Evolutionary conservation across 805 yeast genomes (phyloP).

Genomic region (Candida endomychidarum): DNA sequence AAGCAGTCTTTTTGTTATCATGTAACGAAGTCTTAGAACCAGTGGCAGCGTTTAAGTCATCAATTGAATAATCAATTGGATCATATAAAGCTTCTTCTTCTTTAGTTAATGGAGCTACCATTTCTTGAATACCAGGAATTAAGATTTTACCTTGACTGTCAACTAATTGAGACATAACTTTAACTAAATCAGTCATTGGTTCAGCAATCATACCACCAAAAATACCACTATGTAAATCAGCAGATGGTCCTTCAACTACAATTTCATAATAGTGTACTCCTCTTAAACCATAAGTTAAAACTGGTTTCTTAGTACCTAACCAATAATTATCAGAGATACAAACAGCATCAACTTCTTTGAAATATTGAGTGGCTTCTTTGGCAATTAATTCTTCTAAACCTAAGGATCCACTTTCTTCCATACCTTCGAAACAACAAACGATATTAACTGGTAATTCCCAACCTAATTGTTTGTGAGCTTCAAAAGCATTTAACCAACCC

Average conservation of each 20-base stretch:
- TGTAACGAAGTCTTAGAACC: slow-evolving; percentile 85
- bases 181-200: slow-evolving; percentile 91
- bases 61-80: slow-evolving; percentile 77
- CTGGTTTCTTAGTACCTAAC: slow-evolving; percentile 97
- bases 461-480: slow-evolving; percentile 85
- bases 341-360: slow-evolving; percentile 88
- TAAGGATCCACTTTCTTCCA: slow-evolving; percentile 97
- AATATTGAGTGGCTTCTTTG: slow-evolving; percentile 73
- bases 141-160: slow-evolving; percentile 78
- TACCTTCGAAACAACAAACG: slow-evolving; percentile 93
- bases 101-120: slow-evolving; percentile 92
- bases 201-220: slow-evolving; percentile 98
- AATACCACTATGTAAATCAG: slow-evolving; percentile 95
- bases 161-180: slow-evolving; percentile 75
- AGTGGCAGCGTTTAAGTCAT: slow-evolving; percentile 82
- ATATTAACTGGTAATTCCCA: slow-evolving; percentile 91
- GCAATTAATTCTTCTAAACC: slow-evolving; percentile 86
- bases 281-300: slow-evolving; percentile 93
- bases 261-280: slow-evolving; percentile 94
- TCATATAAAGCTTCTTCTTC: slow-evolving; percentile 80
- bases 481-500: slow-evolving; percentile 92
- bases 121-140: slow-evolving; percentile 86
- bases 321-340: slow-evolving; percentile 97
- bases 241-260: slow-evolving; percentile 83
- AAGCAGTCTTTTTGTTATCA: slow-evolving; percentile 75